Conservation (phyloP, 1,284 basidiomycete species). For the Cryptococcus hybrid region DNA sequence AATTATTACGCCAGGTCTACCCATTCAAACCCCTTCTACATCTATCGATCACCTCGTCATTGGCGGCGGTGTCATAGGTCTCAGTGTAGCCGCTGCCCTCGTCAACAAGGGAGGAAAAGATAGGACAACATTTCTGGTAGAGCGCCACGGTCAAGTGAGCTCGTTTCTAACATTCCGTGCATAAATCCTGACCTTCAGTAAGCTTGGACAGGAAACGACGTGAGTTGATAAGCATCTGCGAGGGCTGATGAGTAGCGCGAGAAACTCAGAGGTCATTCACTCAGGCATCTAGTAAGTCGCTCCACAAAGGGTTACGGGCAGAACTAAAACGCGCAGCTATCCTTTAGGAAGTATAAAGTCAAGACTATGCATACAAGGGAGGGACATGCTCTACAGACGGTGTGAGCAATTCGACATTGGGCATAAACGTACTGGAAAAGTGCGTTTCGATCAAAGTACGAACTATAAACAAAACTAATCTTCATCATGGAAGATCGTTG, state of each 20-base stretch:
- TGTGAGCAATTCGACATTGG: constrained; percentile 68
- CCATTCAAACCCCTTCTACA: constrained; percentile 63
- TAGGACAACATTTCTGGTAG: constrained; percentile 80
- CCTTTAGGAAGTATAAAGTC: constrained; percentile 84
- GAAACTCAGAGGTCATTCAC: constrained; percentile 96
- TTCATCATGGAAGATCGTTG: constrained; percentile 58
- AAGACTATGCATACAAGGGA: constrained; percentile 78
- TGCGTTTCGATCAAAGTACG: constrained; percentile 13
- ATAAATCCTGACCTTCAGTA: constrained; percentile 2
- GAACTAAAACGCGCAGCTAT: constrained; percentile 67
- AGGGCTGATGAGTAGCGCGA: constrained; percentile 58
- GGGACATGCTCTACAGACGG: constrained; percentile 77
- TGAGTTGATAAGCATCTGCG: constrained; percentile 35
- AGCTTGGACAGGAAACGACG: constrained; percentile 78
- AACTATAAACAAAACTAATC: neutral
- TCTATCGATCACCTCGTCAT: constrained; percentile 85
- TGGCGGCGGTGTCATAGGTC: constrained; percentile 89
- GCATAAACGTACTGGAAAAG: constrained; percentile 74
- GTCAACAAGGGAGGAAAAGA: constrained; percentile 61
- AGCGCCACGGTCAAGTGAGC: constrained; percentile 63
- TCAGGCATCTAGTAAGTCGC: constrained; percentile 57
- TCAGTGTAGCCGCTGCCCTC: constrained; percentile 79
- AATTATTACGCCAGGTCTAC: constrained; percentile 21
- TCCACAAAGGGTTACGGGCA: no score
- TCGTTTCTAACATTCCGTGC: no score